A percentile compares a stretch with the other conserved stretches of the same genome.
Evolutionary conservation across 2,329 filamentous ascomycete genomes (phyloP).

Genomic region (Nectriaceae sp.): DNA sequence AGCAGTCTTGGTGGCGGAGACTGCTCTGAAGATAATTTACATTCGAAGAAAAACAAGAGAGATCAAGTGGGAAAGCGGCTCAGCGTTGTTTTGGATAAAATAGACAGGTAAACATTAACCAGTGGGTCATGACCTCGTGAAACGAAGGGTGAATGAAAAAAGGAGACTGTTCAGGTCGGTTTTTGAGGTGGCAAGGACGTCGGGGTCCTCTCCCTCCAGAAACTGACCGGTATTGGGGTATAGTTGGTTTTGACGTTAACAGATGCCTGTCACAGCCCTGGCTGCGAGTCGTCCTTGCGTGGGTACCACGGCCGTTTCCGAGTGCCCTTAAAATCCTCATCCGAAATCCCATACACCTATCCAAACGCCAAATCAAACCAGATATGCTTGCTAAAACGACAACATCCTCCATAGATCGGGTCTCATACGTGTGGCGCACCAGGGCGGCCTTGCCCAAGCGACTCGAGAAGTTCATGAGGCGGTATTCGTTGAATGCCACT

Average conservation of each 20-base stretch:
- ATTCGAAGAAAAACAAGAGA: constrained; percentile 21
- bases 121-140: constrained; percentile 37
- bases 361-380: constrained; percentile 39
- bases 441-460: constrained; percentile 49
- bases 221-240: constrained; percentile 24
- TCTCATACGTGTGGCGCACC: constrained; percentile 54
- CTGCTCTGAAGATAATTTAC: constrained; percentile 34
- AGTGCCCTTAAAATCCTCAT: constrained; percentile 16
- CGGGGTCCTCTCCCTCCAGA: constrained; percentile 15
- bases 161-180: constrained; percentile 10
- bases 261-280: constrained; percentile 7
- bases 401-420: constrained; percentile 14
- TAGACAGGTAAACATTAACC: constrained; percentile 39
- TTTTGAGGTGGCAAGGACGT: constrained; percentile 7
- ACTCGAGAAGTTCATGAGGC: constrained; percentile 60
- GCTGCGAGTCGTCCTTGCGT: constrained; percentile 12
- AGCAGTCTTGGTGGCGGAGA: constrained; percentile 31
- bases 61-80: constrained; percentile 16
- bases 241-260: constrained; percentile 15
- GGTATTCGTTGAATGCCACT: constrained; percentile 62
- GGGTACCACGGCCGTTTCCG: constrained; percentile 14
- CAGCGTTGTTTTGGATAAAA: constrained; percentile 18
- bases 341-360: constrained; percentile 30
- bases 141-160: constrained; percentile 22
- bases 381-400: constrained; percentile 32